Percentiles rank a stretch among this genome's conserved stretches.
These are phyloP conservation scores for Citeromyces nyonsensis DNA, from an alignment of 805 yeast species.

Conservation along the genomic window DNA sequence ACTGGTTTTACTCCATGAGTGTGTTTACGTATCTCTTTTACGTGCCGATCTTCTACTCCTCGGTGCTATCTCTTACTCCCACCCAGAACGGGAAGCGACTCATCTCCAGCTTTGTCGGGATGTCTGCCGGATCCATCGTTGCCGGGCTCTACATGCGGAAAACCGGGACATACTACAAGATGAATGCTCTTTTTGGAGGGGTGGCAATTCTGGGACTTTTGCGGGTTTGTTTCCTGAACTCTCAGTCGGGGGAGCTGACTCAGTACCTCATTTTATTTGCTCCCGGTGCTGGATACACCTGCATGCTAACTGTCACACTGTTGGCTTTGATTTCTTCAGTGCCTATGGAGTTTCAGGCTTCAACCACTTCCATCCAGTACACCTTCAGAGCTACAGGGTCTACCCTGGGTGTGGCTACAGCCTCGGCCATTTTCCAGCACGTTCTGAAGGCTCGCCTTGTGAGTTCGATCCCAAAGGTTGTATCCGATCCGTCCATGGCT, in stretches of 20 bases:
- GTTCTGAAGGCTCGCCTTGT: constrained; percentile 11
- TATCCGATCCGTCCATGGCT: too few relatives aligned
- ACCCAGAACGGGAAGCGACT: constrained; percentile 44
- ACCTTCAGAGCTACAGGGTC: constrained; percentile 56
- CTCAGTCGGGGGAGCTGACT: constrained; percentile 18
- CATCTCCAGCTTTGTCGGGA: constrained; percentile 44
- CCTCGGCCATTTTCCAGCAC: constrained; percentile 45
- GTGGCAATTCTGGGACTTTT: constrained; percentile 27
- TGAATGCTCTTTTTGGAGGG: constrained; percentile 16
- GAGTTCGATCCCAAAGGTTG: too few relatives aligned
- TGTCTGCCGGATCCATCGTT: constrained; percentile 43
- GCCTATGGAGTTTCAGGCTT: constrained; percentile 49
- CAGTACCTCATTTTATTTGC: constrained; percentile 27
- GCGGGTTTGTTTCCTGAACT: constrained; percentile 17
- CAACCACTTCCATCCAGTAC: constrained; percentile 52
- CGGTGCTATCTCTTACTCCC: constrained; percentile 36
- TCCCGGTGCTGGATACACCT: constrained; percentile 41
- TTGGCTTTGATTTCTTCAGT: constrained; percentile 61
- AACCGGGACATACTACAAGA: constrained; percentile 40
- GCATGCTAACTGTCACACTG: constrained; percentile 49
- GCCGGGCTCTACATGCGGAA: constrained; percentile 50
- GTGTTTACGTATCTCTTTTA: constrained; percentile 32
- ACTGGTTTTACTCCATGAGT: constrained; percentile 42
- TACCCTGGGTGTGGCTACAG: constrained; percentile 47
- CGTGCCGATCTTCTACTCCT: constrained; percentile 43